Evolutionary conservation across 305 asterid genomes (phyloP).

Genomic region (Rubia occidens): DNA sequence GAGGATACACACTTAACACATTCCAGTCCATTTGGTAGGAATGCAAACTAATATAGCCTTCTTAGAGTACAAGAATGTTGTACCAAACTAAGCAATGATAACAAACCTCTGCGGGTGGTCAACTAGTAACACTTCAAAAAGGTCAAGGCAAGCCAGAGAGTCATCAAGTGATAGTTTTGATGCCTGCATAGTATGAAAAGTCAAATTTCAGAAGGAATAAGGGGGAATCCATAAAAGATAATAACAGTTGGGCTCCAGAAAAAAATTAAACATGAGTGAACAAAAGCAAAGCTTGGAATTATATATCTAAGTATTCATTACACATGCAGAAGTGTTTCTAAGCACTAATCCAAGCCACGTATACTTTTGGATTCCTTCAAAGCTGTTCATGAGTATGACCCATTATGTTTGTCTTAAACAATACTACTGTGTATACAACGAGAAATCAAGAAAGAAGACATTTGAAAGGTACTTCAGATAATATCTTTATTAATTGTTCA

Average conservation of each 20-base stretch:
- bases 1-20: background rate
- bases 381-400: background rate
- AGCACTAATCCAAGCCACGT: background rate
- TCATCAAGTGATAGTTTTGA: constrained; percentile 78
- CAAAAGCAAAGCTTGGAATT: background rate
- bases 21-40: background rate
- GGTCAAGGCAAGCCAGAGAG: constrained; percentile 69
- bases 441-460: background rate
- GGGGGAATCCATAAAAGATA: background rate
- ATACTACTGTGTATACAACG: background rate
- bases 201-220: background rate
- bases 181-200: constrained; percentile 44
- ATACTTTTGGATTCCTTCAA: background rate
- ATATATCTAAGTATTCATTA: background rate
- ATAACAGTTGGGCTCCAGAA: background rate
- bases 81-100: constrained; percentile 4
- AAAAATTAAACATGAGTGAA: constrained; percentile 1
- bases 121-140: constrained; percentile 72
- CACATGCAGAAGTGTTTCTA: background rate
- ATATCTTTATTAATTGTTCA: background rate
- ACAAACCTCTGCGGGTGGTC: constrained; percentile 76
- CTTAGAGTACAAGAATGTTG: background rate
- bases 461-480: background rate
- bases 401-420: background rate
- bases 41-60: constrained; percentile 1